Evolutionary conservation across 139 green algal species (phyloP), one percentile per base, ranked within the genome.

Genomic region (Chlamydomonas sp.): DNA sequence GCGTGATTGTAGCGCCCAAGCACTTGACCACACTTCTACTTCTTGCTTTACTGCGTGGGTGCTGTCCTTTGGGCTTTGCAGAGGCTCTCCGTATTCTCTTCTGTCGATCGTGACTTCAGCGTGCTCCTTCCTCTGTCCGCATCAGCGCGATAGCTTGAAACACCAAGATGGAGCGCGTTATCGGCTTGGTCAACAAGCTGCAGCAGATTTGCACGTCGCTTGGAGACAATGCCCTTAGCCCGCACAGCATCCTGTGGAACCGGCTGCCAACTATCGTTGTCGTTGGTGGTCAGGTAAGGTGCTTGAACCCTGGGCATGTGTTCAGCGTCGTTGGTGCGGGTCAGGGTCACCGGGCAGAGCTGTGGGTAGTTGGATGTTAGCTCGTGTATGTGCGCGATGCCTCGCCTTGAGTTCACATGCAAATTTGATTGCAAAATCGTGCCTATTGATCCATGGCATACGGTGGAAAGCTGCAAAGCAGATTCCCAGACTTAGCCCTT

Each of bases 201-300:
- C 92, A 95, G 83, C 91, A 95, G 85, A 94, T 96, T 63, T 96
- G 92, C 67, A 93, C 93, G 2, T 80, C 90, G 63, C 81, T 96
- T 15, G 91, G 91, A 49, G 92, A 96, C 78, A 95, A 90, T 59
- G 92, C 91, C 15, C 83, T 92, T 4, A 93, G 87, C 64, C 77
- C 89, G 8, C 84, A 91, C 10, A 90, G 83, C 62, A 88, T 95
- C 68, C 93, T 99, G 0, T 98, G 95, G 90, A 94, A 97, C 74
- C 93, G 97, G 89, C 93, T 99, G 1, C 95, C 96, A 9, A 97
- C 93, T 60, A 98, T 99, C 66, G 96, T 98, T 2, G 97, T 99
- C 61, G 92, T 99, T 59, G 97, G 97, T 82, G 97, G 97, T 9
- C 96, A 98, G 94, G 95, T 98, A 78, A 5, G 90, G 18, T 20